Evolutionary conservation across 148 eudicot genomes (phyloP), one percentile per base, ranked within the genome.

Genomic region (Vaccinium myrtillus): DNA sequence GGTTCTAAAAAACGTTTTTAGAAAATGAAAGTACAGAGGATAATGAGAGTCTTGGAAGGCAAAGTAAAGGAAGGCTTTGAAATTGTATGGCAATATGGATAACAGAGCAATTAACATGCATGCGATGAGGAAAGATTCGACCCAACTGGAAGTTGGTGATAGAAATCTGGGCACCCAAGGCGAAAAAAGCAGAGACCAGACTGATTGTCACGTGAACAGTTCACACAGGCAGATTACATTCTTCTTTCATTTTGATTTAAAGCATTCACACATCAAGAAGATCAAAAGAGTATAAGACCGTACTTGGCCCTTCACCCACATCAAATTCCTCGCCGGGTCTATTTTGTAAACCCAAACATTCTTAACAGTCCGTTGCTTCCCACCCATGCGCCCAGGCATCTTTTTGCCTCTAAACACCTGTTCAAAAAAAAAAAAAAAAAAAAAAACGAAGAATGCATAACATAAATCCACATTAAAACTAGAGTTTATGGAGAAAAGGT

Each of bases 371-470:
- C 89, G 78, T 80, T 94, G 98, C 81, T 85, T 85, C 79, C 91
- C 95, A 83, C 98, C 98, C 98, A 95, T 93, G 85, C 94, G 98
- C 21, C 99, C 98, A 81, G 98, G 94, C 99, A 97, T 95, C 92
- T 95, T 93, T 87, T 71, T 95, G 74, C 93, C 92, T 89, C 89
- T 92, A 75, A 93, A 90, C n/a, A 95, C 98, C 99, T 97, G 84
- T 87, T 75, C 77, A 43, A 69, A 43, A 43, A 4, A 43, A 43
- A 43, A 43, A 43, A 43, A 43, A 43, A 82, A 43, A 85, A 19
- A 85, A 79, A 70, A 75, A 8, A 54, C 23, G 16, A 71, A 1
- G 50, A 48, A 75, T 79, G 53, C 55, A 32, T 5, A 11, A n/a
- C 5, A 63, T 19, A 15, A 5, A 61, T 81, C 55, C 73, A 61